Conservation (phyloP, 495 filamentous ascomycete genomes). For the Parmelia sp. region DNA sequence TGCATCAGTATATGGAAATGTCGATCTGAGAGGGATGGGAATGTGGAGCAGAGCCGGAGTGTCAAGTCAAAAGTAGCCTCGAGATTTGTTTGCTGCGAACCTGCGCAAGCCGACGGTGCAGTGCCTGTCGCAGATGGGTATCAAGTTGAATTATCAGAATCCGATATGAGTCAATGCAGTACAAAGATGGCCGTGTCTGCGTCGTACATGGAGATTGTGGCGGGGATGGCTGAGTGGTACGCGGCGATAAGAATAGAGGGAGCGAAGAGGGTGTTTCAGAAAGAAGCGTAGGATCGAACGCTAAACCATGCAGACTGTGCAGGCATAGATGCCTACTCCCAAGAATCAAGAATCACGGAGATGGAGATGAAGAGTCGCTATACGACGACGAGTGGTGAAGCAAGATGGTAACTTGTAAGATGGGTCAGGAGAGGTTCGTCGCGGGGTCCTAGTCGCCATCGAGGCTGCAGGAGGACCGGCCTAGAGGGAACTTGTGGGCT, state of each 20-base stretch:
- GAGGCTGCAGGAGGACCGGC: conserved; percentile 10
- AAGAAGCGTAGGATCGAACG: neutral
- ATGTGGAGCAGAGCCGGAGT: neutral
- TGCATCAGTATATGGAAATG: conserved; percentile 8
- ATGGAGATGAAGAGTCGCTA: neutral
- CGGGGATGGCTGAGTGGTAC: neutral
- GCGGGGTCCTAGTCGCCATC: conserved; percentile 21
- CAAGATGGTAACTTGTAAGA: neutral
- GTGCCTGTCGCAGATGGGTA: neutral
- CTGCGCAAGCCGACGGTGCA: neutral
- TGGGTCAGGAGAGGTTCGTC: conserved; percentile 5
- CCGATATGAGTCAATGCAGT: neutral
- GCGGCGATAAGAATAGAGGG: conserved; percentile 13
- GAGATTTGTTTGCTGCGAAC: conserved; percentile 5
- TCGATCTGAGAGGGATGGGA: conserved; percentile 1
- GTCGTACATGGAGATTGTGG: conserved; percentile 6
- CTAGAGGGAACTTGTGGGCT: conserved; percentile 8
- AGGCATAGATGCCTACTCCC: neutral
- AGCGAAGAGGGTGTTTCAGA: conserved; percentile 17
- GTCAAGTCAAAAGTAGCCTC: conserved; percentile 12
- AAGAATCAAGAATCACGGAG: neutral
- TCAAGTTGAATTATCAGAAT: neutral
- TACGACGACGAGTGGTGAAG: neutral
- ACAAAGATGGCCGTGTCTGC: neutral
- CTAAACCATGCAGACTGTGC: conserved; percentile 10